Percentiles rank a stretch among this genome's conserved stretches.
Conservation (phyloP, 2,329 filamentous ascomycete genomes). For the Neofusicoccum sp. region DNA sequence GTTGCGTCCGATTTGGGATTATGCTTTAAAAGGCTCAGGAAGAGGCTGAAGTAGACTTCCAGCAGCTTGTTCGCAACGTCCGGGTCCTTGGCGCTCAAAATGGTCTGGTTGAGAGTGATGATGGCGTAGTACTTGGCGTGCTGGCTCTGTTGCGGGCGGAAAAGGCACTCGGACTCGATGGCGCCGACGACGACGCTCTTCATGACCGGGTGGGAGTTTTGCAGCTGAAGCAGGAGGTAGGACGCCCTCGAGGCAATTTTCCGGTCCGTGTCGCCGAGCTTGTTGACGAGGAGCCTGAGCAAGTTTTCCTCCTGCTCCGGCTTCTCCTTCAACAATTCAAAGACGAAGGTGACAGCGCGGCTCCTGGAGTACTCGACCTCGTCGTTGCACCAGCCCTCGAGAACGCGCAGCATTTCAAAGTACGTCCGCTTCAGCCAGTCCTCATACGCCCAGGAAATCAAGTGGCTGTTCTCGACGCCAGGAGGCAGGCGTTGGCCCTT, state of each 20-base stretch:
- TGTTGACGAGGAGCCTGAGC: slow-evolving; percentile 87
- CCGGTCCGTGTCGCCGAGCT: slow-evolving; percentile 89
- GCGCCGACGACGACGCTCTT: slow-evolving; percentile 81
- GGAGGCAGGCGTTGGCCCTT: slow-evolving; percentile 69
- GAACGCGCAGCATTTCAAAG: slow-evolving; percentile 86
- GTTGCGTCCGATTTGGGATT: slow-evolving; percentile 40
- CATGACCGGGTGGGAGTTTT: slow-evolving; percentile 89
- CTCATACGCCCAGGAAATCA: slow-evolving; percentile 88
- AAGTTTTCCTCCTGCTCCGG: slow-evolving; percentile 96
- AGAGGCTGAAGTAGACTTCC: slow-evolving; percentile 88
- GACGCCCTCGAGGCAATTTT: slow-evolving; percentile 94
- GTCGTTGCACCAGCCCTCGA: slow-evolving; percentile 91
- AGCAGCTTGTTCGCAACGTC: slow-evolving; percentile 76
- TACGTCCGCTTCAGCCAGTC: slow-evolving; percentile 94
- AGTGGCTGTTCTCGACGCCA: slow-evolving; percentile 69
- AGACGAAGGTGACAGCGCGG: slow-evolving; percentile 86
- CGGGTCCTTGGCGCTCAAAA: slow-evolving; percentile 81
- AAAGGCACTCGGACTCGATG: slow-evolving; percentile 83
- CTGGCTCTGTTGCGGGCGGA: slow-evolving; percentile 80
- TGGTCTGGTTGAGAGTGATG: slow-evolving; percentile 96
- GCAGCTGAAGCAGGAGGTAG: slow-evolving; percentile 86
- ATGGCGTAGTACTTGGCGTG: slow-evolving; percentile 94
- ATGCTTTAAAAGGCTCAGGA: slow-evolving; percentile 76
- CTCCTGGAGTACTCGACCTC: slow-evolving; percentile 92
- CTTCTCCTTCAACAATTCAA: slow-evolving; percentile 87